Evolutionary conservation across 208 protist species (phyloP).

Genomic region (Herpetomonas samuelpessoai): DNA sequence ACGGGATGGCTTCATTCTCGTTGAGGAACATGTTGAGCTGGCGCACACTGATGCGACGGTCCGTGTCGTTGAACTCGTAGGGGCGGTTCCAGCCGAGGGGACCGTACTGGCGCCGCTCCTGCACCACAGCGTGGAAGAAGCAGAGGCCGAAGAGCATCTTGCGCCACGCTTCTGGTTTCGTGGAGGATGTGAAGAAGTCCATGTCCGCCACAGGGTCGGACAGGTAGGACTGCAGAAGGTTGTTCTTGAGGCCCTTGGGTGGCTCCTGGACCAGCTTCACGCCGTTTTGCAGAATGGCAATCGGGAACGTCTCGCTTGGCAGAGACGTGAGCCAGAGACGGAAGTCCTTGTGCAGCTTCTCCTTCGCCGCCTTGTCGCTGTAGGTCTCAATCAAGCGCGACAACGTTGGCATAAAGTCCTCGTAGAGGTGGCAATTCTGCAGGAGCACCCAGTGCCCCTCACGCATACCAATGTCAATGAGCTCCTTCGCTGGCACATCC

Average conservation of each 20-base stretch:
- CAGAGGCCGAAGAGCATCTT: constrained; percentile 94
- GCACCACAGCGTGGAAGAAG: constrained; percentile 97
- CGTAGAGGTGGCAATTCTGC: constrained; percentile 96
- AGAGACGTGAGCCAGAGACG: constrained; percentile 98
- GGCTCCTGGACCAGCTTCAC: constrained; percentile 99
- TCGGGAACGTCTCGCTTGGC: constrained; percentile 96
- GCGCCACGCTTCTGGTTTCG: constrained; percentile 82
- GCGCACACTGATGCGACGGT: constrained; percentile 93
- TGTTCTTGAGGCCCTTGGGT: constrained; percentile 96
- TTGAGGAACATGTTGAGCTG: constrained; percentile 96
- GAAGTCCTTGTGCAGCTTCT: constrained; percentile 93
- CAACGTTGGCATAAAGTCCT: constrained; percentile 94
- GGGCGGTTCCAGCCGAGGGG: constrained; percentile 96
- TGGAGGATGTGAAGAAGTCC: constrained; percentile 82
- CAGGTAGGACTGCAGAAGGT: constrained; percentile 94
- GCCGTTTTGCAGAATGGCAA: constrained; percentile 97
- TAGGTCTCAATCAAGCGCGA: constrained; percentile 93
- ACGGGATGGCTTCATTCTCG: constrained; percentile 89
- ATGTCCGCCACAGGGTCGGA: constrained; percentile 84
- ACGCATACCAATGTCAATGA: constrained; percentile 88
- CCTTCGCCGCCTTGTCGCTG: constrained; percentile 82
- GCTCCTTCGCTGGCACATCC: constrained; percentile 84
- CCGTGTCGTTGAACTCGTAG: constrained; percentile 98
- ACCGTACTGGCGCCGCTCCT: constrained; percentile 96
- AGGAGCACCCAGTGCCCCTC: constrained; percentile 94